Evolutionary conservation across 768 basidiomycete species (phyloP).

Genomic region (Suillus cothurnatus): DNA sequence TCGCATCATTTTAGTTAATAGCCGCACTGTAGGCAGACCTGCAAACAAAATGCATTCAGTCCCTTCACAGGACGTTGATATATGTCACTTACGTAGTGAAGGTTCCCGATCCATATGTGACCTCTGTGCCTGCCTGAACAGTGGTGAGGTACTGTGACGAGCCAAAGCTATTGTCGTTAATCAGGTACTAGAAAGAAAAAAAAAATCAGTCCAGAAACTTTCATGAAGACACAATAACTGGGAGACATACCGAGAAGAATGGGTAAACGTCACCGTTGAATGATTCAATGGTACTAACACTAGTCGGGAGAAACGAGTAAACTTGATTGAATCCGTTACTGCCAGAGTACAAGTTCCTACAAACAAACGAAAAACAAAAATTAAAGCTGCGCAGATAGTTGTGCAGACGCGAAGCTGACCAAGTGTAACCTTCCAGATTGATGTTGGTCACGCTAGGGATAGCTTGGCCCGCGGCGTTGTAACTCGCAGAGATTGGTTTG

Average conservation of each 20-base stretch:
- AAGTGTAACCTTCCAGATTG: conserved; percentile 49
- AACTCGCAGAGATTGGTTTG: conserved; percentile 55
- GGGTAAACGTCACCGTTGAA: conserved; percentile 56
- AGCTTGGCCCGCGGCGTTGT: conserved; percentile 48
- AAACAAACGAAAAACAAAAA: neutral
- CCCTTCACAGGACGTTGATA: neutral
- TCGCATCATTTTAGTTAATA: conserved; percentile 37
- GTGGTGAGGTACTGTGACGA: conserved; percentile 58
- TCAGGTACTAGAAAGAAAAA: conserved; percentile 46
- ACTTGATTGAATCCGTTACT: conserved; percentile 55
- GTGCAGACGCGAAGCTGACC: conserved; percentile 34
- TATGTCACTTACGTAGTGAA: conserved; percentile 49
- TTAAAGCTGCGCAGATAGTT: neutral
- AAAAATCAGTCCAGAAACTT: conserved; percentile 1
- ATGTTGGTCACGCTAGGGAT: conserved; percentile 45
- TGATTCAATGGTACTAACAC: conserved; percentile 39
- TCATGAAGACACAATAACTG: neutral
- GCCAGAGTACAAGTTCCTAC: conserved; percentile 57
- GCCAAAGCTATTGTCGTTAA: conserved; percentile 43
- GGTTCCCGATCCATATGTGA: conserved; percentile 55
- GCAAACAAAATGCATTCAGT: conserved; percentile 1
- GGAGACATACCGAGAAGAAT: conserved; percentile 48
- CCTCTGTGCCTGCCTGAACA: conserved; percentile 65
- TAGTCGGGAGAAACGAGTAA: conserved; percentile 47
- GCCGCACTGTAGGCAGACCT: conserved; percentile 49